A percentile compares a stretch with the other conserved stretches of the same genome.
Evolutionary conservation across 2,329 filamentous ascomycete genomes (phyloP).

Genomic region (Pezicula carpinea): DNA sequence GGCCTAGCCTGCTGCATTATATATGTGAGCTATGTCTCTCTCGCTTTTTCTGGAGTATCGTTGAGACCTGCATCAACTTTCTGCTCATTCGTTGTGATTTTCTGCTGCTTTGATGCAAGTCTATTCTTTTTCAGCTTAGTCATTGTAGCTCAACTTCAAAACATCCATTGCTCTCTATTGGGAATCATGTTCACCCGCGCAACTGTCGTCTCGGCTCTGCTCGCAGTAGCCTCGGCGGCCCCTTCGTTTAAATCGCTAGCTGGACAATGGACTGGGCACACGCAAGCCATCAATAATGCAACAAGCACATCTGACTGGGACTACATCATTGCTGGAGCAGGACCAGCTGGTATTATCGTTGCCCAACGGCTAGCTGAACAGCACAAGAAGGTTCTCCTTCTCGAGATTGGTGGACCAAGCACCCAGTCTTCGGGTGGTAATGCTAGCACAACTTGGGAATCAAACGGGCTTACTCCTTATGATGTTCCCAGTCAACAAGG

Average conservation of each 20-base stretch:
- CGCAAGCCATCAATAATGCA: neutral
- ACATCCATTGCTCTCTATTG: too few relatives aligned
- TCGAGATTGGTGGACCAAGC: conserved; percentile 17
- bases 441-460: neutral
- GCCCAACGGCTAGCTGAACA: conserved; percentile 43
- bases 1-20: too few relatives aligned
- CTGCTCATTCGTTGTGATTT: too few relatives aligned
- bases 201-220: neutral
- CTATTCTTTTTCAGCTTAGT: too few relatives aligned
- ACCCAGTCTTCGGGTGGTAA: neutral
- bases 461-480: conserved; percentile 49
- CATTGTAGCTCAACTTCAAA: too few relatives aligned
- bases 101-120: too few relatives aligned
- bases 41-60: too few relatives aligned
- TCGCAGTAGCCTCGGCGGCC: neutral
- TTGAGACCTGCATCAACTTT: too few relatives aligned
- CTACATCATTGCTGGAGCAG: conserved; percentile 59
- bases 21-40: too few relatives aligned
- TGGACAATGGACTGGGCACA: neutral
- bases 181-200: too few relatives aligned
- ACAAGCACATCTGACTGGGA: conserved; percentile 39
- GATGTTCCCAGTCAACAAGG: conserved; percentile 46
- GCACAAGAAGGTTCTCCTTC: conserved; percentile 41
- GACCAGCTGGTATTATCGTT: conserved; percentile 51
- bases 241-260: neutral